Evolutionary conservation across 106 monocot genomes (phyloP).

Genomic region (Acanthochlamys bracteata): DNA sequence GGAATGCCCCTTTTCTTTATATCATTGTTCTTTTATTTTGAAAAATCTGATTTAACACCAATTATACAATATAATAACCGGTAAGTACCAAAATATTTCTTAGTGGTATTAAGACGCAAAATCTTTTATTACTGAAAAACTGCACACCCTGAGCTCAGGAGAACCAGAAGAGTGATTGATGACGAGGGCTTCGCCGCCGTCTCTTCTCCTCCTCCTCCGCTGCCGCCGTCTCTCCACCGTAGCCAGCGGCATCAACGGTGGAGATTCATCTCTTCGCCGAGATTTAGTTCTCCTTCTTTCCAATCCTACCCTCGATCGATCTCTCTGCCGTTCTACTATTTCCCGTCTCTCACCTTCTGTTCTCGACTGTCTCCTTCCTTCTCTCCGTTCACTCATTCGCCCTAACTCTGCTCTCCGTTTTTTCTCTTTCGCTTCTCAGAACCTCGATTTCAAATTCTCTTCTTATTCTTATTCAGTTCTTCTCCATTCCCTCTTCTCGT

Average conservation of each 20-base stretch:
- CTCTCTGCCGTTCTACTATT: constrained; percentile 20
- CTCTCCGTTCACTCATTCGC: constrained; percentile 21
- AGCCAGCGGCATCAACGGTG: background rate
- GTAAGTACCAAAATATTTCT: no score
- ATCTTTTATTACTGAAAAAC: no score
- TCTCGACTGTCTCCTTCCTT: constrained; percentile 24
- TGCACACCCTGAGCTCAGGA: no score
- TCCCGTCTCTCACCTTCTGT: constrained; percentile 15
- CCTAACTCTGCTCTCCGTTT: constrained; percentile 34
- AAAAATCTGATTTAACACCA: no score
- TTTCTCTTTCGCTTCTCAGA: constrained; percentile 38
- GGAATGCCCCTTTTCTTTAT: constrained; percentile 85
- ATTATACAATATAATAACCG: no score
- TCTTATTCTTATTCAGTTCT: constrained; percentile 39
- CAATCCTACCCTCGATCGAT: constrained; percentile 2
- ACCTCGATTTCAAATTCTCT: constrained; percentile 31
- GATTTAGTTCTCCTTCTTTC: constrained; percentile 19
- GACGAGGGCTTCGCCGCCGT: no score
- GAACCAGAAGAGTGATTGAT: no score
- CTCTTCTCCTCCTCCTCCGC: no score
- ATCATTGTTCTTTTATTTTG: no score
- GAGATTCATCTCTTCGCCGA: constrained; percentile 4
- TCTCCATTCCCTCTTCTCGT: constrained; percentile 36
- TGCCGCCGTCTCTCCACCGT: no score
- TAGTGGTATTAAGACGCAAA: no score